Base-by-base conservation (phyloP, 1,284 basidiomycete genomes). In the Leucoagaricus sp. region DNA sequence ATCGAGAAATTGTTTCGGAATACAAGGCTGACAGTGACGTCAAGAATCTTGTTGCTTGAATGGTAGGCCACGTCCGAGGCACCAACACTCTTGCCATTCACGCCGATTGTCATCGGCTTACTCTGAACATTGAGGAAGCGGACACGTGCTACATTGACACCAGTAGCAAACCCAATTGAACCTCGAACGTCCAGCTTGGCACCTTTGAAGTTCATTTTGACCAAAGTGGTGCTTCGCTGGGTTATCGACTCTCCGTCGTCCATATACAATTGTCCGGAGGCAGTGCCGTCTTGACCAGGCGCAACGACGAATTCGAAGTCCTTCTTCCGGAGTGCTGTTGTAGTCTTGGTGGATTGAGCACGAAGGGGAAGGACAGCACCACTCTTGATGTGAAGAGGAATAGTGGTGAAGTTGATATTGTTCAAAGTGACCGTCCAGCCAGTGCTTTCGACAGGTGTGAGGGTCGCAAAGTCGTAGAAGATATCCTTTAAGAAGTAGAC, bases 231-330 rank as follows among this genome's bases (percentile, higher is more conserved):
- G 28, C 65, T 60, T 42, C 63, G 58, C 55, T 71, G 84, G 19
- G 61, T 71, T 58, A 87, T 71, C 4, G 81, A 84, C 40, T 82
- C 80, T 9, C 86, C 85, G 60, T 88, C 85, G 63, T 88, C 86
- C 40, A 85, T 60, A 66, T 87, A 87, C 38, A 88, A 71, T 33
- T 66, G 56, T 2, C 85, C 86, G 2, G 61, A 63, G 0, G 86
- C 85, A 1, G 62, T 67, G 9, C 83, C 84, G 28, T 76, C 66
- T 19, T 63, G 59, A 13, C 73, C 73, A 0, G 84, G 83, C 0
- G 85, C 86, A 36, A 87, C 79, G 49, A 87, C 72, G 49, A 88
- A 68, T 67, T 87, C 80, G 59, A 87, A 88, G 64, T 83, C 79
- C n/a, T 72, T 77, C 60, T 73, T 69, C 38, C 85, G 73, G 53